These are phyloP conservation scores for Helichrysum umbraculigerum DNA, from an alignment of 129 eudicot genomes.

Conservation along the genomic window DNA sequence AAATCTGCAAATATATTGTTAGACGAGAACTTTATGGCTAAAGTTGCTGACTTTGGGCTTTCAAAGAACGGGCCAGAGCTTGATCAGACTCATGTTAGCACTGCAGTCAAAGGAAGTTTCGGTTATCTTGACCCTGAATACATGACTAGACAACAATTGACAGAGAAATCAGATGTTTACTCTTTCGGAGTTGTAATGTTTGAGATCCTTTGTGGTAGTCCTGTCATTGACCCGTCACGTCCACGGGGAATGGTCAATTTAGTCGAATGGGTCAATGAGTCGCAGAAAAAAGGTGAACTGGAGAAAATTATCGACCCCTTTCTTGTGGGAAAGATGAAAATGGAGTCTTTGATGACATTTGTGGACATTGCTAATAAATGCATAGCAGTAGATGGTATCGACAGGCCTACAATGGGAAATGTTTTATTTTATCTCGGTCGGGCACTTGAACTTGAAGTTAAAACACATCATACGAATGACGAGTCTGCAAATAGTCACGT, in stretches of 20 bases:
- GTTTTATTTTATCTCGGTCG: constrained; percentile 56
- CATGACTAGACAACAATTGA: constrained; percentile 58
- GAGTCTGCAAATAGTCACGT: constrained; percentile 19
- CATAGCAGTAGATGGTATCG: constrained; percentile 51
- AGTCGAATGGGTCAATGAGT: constrained; percentile 58
- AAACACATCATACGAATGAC: not conserved
- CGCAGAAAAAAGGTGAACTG: constrained; percentile 35
- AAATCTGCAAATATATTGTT: constrained; percentile 72
- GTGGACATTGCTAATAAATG: constrained; percentile 61
- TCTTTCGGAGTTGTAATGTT: constrained; percentile 78
- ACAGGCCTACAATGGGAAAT: constrained; percentile 65
- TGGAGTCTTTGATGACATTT: constrained; percentile 49
- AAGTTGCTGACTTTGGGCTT: constrained; percentile 75
- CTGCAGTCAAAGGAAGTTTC: constrained; percentile 79
- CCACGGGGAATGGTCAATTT: constrained; percentile 64
- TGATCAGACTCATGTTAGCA: constrained; percentile 67
- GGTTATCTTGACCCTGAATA: constrained; percentile 79
- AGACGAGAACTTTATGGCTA: constrained; percentile 65
- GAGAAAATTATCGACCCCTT: constrained; percentile 50
- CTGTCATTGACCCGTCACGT: constrained; percentile 70
- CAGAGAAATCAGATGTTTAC: constrained; percentile 67
- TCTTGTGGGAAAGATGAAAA: constrained; percentile 43
- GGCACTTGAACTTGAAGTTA: constrained; percentile 46
- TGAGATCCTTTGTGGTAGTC: constrained; percentile 63
- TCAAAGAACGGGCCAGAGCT: constrained; percentile 65